Base-by-base conservation (phyloP, 2,329 filamentous ascomycete genomes). In the Colletotrichum sojae region DNA sequence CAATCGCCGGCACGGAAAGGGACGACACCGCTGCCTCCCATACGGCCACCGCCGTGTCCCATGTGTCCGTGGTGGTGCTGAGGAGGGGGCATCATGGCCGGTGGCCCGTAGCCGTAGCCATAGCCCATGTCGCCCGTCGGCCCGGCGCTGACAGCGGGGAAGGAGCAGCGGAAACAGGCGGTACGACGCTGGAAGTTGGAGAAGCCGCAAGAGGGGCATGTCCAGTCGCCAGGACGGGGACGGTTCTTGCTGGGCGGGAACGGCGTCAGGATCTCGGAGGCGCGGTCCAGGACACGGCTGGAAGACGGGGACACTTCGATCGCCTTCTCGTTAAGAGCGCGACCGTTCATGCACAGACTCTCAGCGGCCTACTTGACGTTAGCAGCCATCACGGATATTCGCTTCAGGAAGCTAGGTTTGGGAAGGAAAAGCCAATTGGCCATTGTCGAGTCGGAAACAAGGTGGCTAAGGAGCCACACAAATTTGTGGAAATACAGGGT, bases 221-320 rank as follows among this genome's bases (percentile, higher is more conserved):
- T 98, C 96, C 96, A 99, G 82, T 99, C 96, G 80, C 96, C 96
- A 46, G 96, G 96, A 67, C 96, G 92, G 71, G 96, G 96, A 51
- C 96, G 91, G 83, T 99, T 99, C 88, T 99, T 99, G 83, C 95
- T 98, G 1, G 96, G 96, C 59, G 96, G 96, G 86, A 99, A 99
- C 0, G 96, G 95, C 1, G 95, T 98, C 62, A 99, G 88, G 72
- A 99, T 98, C 75, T 98, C 96, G 67, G 95, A 93, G 64, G 96
- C 96, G 74, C 95, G 92, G 81, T 99, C 96, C 68, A 99, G 89
- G 60, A 99, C 96, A 67, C 96, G 92, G 83, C 94, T 97, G n/a
- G 94, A 97, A 9, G 95, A 98, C 10, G 96, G 96, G 5, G 96
- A 98, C 68, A 99, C 96, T 82, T 99, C 96, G 77, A 99, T 98